Percentiles rank a stretch among this genome's conserved stretches.
Evolutionary conservation across 1,284 basidiomycete species (phyloP).

Genomic region (Cutaneotrichosporon cavernicola): DNA sequence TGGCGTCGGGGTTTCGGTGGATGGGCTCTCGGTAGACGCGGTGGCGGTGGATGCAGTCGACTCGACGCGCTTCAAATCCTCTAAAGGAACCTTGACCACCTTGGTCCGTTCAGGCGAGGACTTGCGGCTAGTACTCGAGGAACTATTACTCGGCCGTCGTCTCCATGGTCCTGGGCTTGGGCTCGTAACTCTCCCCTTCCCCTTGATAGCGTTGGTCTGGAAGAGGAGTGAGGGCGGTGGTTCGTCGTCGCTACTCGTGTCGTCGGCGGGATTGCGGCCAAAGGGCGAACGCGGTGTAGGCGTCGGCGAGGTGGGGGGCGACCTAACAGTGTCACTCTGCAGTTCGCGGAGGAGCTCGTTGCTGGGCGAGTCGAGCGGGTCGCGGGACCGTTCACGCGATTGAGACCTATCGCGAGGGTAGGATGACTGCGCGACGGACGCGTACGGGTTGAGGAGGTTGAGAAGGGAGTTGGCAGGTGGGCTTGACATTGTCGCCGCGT

Average conservation of each 20-base stretch:
- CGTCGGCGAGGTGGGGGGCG: slow-evolving; percentile 21
- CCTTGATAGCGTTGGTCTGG: slow-evolving; percentile 18
- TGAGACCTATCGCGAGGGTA: slow-evolving; percentile 56
- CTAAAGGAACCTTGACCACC: not conserved
- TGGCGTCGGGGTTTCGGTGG: slow-evolving; percentile 5
- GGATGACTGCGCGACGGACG: slow-evolving; percentile 66
- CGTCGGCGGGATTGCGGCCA: slow-evolving; percentile 12
- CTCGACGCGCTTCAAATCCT: not conserved
- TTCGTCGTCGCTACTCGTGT: slow-evolving; percentile 30
- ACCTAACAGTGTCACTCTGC: slow-evolving; percentile 21
- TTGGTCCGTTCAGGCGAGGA: slow-evolving; percentile 5
- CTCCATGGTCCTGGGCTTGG: slow-evolving; percentile 22
- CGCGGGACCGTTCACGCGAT: not conserved
- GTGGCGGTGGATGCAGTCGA: not conserved
- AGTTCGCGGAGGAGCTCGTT: slow-evolving; percentile 46
- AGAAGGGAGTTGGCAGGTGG: slow-evolving; percentile 58
- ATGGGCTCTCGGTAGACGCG: not conserved
- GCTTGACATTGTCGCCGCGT: slow-evolving; percentile 19
- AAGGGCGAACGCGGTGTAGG: slow-evolving; percentile 25
- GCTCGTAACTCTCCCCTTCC: not conserved
- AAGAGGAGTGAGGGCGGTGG: slow-evolving; percentile 41
- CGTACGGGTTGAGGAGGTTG: slow-evolving; percentile 76
- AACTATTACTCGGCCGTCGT: slow-evolving; percentile 16
- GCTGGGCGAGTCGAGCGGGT: slow-evolving; percentile 40
- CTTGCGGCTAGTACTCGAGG: slow-evolving; percentile 12